These are phyloP conservation scores for Aspergillus quadrilineatus DNA, from an alignment of 2,329 filamentous ascomycete genomes.

Conservation along the genomic window DNA sequence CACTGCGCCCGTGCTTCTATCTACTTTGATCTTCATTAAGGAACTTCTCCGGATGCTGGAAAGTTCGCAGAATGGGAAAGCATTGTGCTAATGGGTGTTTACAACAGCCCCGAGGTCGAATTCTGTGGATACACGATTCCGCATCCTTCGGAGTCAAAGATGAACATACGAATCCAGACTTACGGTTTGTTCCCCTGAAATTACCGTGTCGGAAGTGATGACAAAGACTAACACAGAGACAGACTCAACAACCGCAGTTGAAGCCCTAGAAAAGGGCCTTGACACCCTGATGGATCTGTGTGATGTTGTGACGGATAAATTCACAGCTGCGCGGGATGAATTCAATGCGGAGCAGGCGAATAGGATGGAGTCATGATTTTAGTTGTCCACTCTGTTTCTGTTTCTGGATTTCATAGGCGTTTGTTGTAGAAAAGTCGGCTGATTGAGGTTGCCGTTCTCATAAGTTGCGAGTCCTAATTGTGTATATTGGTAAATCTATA, in stretches of 20 bases:
- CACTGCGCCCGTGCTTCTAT: not conserved
- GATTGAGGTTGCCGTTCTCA: not conserved
- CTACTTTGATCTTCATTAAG: too few species aligned
- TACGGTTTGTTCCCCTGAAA: slow-evolving; percentile 64
- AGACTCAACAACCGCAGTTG: slow-evolving; percentile 74
- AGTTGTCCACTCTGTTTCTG: slow-evolving; percentile 11
- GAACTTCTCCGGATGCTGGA: too few species aligned
- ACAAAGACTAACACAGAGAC: not conserved
- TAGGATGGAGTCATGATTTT: slow-evolving; percentile 33
- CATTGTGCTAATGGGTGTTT: slow-evolving; percentile 14
- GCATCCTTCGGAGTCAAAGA: slow-evolving; percentile 91
- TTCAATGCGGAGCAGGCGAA: slow-evolving; percentile 49
- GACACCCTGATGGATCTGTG: slow-evolving; percentile 86
- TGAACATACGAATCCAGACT: slow-evolving; percentile 97
- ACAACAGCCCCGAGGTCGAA: slow-evolving; percentile 80
- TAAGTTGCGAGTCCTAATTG: not conserved
- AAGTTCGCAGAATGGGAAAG: not conserved
- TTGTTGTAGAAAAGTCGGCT: slow-evolving; percentile 17
- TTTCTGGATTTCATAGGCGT: slow-evolving; percentile 24
- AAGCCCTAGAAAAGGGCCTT: slow-evolving; percentile 87
- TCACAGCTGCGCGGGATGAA: slow-evolving; percentile 65
- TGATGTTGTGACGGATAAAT: slow-evolving; percentile 91
- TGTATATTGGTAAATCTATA: slow-evolving; percentile 9
- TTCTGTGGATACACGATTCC: slow-evolving; percentile 98
- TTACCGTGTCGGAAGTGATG: not conserved